A percentile compares a stretch with the other conserved stretches of the same genome.
These are phyloP conservation scores for Kappamyces sp. DNA, from an alignment of 192 early-diverging fungal species.

Conservation along the genomic window DNA sequence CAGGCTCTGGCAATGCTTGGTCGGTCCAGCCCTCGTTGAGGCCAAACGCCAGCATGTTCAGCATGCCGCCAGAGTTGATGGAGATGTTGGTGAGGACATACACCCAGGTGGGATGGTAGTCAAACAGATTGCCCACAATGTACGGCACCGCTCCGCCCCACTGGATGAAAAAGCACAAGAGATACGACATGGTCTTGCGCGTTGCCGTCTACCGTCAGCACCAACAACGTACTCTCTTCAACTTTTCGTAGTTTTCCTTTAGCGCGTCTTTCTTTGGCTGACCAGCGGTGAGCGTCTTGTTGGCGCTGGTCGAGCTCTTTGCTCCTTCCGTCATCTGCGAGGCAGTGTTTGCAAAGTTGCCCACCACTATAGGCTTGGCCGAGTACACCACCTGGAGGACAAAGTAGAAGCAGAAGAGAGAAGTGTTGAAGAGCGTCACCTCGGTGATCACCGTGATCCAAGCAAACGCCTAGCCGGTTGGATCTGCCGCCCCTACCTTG, in stretches of 20 bases:
- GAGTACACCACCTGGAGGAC: slow-evolving; percentile 1
- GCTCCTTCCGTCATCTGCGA: not conserved
- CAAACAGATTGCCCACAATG: slow-evolving; percentile 8
- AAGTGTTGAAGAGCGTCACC: not conserved
- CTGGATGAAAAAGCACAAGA: slow-evolving; percentile 7
- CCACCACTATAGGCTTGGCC: not conserved
- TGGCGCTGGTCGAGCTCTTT: slow-evolving; percentile 20
- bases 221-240: no score
- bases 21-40: slow-evolving; percentile 1
- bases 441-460: slow-evolving; percentile 6
- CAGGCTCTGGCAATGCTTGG: no score
- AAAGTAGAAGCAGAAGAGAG: slow-evolving; percentile 6
- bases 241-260: not conserved
- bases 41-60: slow-evolving; percentile 8
- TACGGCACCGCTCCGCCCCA: slow-evolving; percentile 10
- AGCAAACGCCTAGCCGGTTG: not conserved
- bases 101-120: slow-evolving; percentile 7
- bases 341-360: not conserved
- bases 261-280: slow-evolving; percentile 7
- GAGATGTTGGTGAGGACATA: slow-evolving; percentile 9
- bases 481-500: not conserved
- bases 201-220: not conserved
- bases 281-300: slow-evolving; percentile 13
- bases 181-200: no score
- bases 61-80: slow-evolving; percentile 12